Conservation (phyloP, 2,329 filamentous ascomycete species). For the Didymella glomerata region DNA sequence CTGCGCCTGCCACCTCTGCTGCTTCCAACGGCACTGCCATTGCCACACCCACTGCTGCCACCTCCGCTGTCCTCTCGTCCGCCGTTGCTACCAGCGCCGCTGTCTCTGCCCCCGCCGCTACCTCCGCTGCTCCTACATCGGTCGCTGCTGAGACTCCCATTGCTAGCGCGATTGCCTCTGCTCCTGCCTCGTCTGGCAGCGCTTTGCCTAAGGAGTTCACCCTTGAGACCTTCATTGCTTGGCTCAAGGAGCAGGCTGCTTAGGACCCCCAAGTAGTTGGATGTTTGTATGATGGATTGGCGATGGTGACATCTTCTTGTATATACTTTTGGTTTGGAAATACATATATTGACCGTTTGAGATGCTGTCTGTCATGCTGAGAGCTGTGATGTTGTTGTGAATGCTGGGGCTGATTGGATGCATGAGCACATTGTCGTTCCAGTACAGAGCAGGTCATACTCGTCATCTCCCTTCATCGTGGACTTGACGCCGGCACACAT, state of each 20-base stretch:
- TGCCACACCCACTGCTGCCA: conserved; percentile 12
- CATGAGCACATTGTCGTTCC: too few species aligned
- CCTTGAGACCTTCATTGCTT: conserved; percentile 36
- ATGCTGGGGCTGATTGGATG: too few species aligned
- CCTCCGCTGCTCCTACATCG: conserved; percentile 22
- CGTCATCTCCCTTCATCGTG: background rate
- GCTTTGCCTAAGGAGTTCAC: conserved; percentile 36
- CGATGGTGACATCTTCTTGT: conserved; percentile 15
- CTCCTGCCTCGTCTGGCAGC: conserved; percentile 26
- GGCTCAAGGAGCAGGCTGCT: conserved; percentile 33
- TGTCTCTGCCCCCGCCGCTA: conserved; percentile 12
- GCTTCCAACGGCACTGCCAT: conserved; percentile 22
- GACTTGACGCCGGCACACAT: background rate
- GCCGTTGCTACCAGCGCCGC: conserved; percentile 8
- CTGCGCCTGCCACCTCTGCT: conserved; percentile 22
- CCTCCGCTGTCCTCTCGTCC: conserved; percentile 16
- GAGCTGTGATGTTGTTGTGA: background rate
- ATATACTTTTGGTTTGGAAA: conserved; percentile 16
- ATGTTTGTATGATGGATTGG: background rate
- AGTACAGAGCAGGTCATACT: too few species aligned
- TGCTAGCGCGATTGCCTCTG: conserved; percentile 10
- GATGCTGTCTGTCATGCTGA: background rate
- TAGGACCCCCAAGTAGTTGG: background rate
- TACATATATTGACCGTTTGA: conserved; percentile 11
- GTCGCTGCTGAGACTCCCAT: conserved; percentile 26